Conservation (phyloP, 192 early-diverging fungal genomes). For the Coemansia javaensis region DNA sequence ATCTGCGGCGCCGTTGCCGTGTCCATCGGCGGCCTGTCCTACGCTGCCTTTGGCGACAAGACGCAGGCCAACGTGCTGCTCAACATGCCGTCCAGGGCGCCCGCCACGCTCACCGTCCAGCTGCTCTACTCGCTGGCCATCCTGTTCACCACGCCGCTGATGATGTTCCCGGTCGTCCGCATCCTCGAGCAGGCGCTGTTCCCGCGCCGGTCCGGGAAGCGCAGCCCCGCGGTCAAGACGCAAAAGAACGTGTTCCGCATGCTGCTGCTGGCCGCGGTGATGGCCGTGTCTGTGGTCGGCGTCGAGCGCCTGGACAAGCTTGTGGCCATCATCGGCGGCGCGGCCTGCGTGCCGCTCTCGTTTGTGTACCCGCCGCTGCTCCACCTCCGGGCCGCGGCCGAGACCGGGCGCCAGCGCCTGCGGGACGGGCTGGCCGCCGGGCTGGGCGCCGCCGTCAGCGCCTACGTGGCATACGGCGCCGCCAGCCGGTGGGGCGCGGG, state of each 20-base stretch:
- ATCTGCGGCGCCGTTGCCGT: conserved; percentile 73
- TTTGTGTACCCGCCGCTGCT: conserved; percentile 86
- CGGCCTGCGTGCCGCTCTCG: conserved; percentile 63
- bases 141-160: conserved; percentile 81
- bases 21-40: conserved; percentile 72
- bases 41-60: conserved; percentile 76
- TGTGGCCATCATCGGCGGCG: conserved; percentile 74
- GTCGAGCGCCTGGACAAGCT: conserved; percentile 70
- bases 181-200: conserved; percentile 82
- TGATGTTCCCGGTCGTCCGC: conserved; percentile 84
- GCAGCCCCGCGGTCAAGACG: conserved; percentile 68
- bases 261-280: conserved; percentile 57
- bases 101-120: conserved; percentile 64
- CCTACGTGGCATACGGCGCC: conserved; percentile 66
- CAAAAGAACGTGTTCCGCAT: conserved; percentile 74
- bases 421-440: conserved; percentile 57
- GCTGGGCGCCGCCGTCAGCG: conserved; percentile 63
- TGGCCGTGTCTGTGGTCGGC: conserved; percentile 66
- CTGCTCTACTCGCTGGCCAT: conserved; percentile 89
- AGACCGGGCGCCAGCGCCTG: conserved; percentile 36
- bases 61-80: conserved; percentile 84
- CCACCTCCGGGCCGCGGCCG: conserved; percentile 61
- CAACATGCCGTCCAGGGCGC: conserved; percentile 69
- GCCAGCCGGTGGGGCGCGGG: conserved; percentile 10
- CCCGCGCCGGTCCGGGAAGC: conserved; percentile 68